Conservation (phyloP, 805 yeast genomes). For the Hanseniaspora singularis region DNA sequence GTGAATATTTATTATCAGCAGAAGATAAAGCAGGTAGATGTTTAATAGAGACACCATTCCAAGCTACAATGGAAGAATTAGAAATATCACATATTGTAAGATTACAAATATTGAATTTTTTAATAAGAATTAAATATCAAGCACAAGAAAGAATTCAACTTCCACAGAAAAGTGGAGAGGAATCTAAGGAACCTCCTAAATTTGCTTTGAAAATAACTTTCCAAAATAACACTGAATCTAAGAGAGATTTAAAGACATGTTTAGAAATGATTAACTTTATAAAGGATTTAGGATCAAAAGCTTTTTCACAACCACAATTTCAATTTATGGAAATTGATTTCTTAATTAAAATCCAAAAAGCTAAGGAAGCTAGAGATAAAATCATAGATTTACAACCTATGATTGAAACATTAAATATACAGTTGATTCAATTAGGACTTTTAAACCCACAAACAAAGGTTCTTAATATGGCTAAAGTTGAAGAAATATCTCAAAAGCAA, state of each 20-base stretch:
- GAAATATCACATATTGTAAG: constrained; percentile 5
- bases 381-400: constrained; percentile 1
- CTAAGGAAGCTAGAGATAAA: constrained; percentile 9
- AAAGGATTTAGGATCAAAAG: constrained; percentile 8
- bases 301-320: constrained; percentile 3
- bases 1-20: neutral
- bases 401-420: neutral
- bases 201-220: constrained; percentile 2
- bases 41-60: constrained; percentile 12
- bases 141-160: neutral
- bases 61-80: constrained; percentile 4
- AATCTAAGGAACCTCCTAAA: neutral
- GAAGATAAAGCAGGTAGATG: constrained; percentile 1
- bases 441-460: constrained; percentile 6
- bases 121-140: constrained; percentile 5
- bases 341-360: neutral
- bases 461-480: constrained; percentile 1
- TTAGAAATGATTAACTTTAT: constrained; percentile 6
- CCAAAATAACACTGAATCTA: constrained; percentile 1
- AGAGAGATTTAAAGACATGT: neutral
- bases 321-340: constrained; percentile 12
- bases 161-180: constrained; percentile 1
- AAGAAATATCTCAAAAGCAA: neutral
- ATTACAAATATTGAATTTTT: constrained; percentile 2
- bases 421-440: constrained; percentile 4